Evolutionary conservation across 2,329 filamentous ascomycete genomes (phyloP), one percentile per base, ranked within the genome.

Genomic region (Escovopsis sp.): DNA sequence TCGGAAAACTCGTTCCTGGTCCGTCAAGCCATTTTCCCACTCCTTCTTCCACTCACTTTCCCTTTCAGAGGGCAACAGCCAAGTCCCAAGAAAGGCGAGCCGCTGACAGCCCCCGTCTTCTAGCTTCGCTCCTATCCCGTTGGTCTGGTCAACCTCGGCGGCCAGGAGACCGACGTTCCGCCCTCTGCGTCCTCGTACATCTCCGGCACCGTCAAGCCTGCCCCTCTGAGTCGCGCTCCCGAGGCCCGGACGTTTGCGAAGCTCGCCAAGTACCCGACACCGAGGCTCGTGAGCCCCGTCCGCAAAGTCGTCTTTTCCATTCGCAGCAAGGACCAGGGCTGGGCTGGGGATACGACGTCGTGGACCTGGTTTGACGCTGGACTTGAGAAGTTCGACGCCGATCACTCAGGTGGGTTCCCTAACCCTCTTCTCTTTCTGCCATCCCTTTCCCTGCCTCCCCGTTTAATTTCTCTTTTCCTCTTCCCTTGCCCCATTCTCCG

Each of bases 291-390:
- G 3, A 53, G 62, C 35, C 71, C 72, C 0, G 70, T 68, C 34
- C 65, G 70, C 26, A 78, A 74, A 50, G 61, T 79, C 15, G 66
- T 75, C 16, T 79, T 79, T 49, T 68, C 63, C 5, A 61, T 76
- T 28, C 52, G 50, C 10, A 72, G 68, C 47, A 58, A 53, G 33
- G 75, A 79, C 41, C 75, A 79, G 43, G 75, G 74, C 4, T 74
- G 63, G 62, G 61, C 63, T 23, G 58, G 42, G 52, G 2, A 60
- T 58, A 3, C 61, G 60, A 1, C 76, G 64, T 70, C 73, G 0
- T 74, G 56, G 53, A 73, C 73, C 0, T 79, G 74, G 74, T 76
- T 77, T 39, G 73, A 77, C 37, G 70, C 63, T 13, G 74, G 74
- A 0, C 48, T 75, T 13, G 74, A 79, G 50, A 61, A 61, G 4